Conservation (phyloP, 129 eudicot genomes). For the Chrysanthemum seticuspe region DNA sequence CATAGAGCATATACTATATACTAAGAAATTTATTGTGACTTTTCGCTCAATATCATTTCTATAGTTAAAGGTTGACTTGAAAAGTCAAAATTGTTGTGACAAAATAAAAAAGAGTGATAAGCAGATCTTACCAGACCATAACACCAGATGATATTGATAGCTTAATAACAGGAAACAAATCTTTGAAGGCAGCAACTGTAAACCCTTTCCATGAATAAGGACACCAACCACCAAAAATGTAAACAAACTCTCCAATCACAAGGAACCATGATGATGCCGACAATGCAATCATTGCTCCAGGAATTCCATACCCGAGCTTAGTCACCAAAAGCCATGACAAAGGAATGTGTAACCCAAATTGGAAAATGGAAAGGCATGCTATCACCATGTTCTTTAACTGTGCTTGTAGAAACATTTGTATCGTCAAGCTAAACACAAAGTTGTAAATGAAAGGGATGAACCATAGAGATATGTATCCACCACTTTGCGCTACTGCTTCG, state of each 20-base stretch:
- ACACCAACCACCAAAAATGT: conserved; percentile 85
- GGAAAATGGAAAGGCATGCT: conserved; percentile 49
- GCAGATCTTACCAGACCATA: conserved; percentile 69
- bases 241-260: conserved; percentile 58
- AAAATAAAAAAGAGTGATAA: background rate
- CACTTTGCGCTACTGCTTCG: no score
- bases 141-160: conserved; percentile 77
- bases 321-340: conserved; percentile 59
- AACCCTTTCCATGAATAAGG: conserved; percentile 75
- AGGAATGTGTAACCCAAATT: conserved; percentile 48
- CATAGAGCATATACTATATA: background rate
- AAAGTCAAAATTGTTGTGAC: conserved; percentile 10
- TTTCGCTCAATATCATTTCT: background rate
- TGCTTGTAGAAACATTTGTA: no score
- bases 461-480: no score
- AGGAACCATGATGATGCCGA: conserved; percentile 55
- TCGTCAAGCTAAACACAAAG: no score
- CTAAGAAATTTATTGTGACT: background rate
- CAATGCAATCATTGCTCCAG: conserved; percentile 64
- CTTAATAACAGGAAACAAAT: conserved; percentile 68
- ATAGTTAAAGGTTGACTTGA: conserved; percentile 6
- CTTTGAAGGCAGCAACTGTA: conserved; percentile 57
- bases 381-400: conserved; percentile 63
- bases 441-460: no score
- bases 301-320: conserved; percentile 39